phyloP scores from a whole-genome alignment of 805 yeast genomes.

The Starmerella vitae region DNA sequence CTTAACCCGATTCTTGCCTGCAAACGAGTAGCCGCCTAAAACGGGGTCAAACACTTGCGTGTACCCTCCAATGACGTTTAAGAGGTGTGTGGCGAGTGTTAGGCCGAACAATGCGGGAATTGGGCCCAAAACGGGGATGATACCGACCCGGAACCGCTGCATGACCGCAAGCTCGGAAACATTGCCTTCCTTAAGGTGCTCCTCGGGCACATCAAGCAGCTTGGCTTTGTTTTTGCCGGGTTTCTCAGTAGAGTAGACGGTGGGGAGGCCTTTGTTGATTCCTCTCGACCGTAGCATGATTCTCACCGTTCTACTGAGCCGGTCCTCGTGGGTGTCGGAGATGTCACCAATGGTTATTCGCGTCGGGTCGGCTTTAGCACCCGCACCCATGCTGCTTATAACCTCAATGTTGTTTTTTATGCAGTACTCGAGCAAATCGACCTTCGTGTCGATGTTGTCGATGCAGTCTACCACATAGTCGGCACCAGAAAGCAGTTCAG shows the following conservation, averaged over 20 bases:
- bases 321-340: constrained; percentile 84
- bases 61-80: constrained; percentile 72
- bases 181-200: constrained; percentile 63
- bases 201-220: constrained; percentile 71
- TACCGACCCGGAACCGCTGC: constrained; percentile 82
- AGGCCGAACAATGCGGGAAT: constrained; percentile 96
- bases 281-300: constrained; percentile 72
- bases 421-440: constrained; percentile 70
- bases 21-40: constrained; percentile 58
- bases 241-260: constrained; percentile 86
- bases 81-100: constrained; percentile 69
- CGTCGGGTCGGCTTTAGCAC: constrained; percentile 90
- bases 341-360: constrained; percentile 81
- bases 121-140: constrained; percentile 89
- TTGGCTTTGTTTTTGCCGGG: constrained; percentile 92
- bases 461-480: constrained; percentile 86
- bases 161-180: constrained; percentile 81
- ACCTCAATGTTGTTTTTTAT: constrained; percentile 47
- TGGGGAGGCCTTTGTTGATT: constrained; percentile 61
- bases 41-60: constrained; percentile 36
- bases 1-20: constrained; percentile 77
- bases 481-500: constrained; percentile 51
- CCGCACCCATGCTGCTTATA: constrained; percentile 92
- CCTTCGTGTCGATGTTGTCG: constrained; percentile 94
- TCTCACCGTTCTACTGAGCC: constrained; percentile 76